Percentiles rank a stretch among this genome's conserved stretches.
Conservation (phyloP, 306 rosid genomes). For the Cucurbita maxima region DNA sequence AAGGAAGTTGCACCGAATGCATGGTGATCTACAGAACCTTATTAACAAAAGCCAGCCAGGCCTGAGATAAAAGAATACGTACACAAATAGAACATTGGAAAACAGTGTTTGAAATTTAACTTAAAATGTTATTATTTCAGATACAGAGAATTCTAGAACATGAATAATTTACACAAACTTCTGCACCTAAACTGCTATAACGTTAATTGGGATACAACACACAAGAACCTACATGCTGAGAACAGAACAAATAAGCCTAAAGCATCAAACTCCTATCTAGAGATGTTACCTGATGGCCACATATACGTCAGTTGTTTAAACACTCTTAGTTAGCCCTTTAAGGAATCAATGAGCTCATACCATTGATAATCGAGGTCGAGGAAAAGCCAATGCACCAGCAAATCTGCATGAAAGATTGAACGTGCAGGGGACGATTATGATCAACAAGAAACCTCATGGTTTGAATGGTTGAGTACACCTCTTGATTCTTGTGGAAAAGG, state of each 20-base stretch:
- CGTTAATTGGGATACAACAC: neutral
- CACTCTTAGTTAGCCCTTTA: neutral
- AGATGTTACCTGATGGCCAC: conserved; percentile 1
- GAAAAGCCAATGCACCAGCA: neutral
- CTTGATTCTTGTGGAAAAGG: neutral
- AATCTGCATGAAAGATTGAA: neutral
- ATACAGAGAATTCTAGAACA: conserved; percentile 1
- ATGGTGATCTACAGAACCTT: neutral
- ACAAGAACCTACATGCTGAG: conserved; percentile 2
- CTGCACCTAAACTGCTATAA: neutral
- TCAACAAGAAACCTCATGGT: conserved; percentile 8
- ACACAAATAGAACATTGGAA: neutral
- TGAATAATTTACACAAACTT: conserved; percentile 1
- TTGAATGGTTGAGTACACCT: neutral
- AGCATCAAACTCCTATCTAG: neutral
- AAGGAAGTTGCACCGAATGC: neutral
- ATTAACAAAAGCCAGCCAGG: neutral
- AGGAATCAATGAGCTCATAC: neutral
- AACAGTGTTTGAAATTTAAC: neutral
- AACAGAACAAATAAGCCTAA: neutral
- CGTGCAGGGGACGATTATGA: neutral
- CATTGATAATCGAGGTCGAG: neutral
- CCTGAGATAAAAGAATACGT: neutral
- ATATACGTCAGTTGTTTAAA: neutral
- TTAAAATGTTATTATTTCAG: neutral